Evolutionary conservation across 805 yeast species (phyloP), one percentile per base, ranked within the genome.

Genomic region (Cyberlindnera lachancei): DNA sequence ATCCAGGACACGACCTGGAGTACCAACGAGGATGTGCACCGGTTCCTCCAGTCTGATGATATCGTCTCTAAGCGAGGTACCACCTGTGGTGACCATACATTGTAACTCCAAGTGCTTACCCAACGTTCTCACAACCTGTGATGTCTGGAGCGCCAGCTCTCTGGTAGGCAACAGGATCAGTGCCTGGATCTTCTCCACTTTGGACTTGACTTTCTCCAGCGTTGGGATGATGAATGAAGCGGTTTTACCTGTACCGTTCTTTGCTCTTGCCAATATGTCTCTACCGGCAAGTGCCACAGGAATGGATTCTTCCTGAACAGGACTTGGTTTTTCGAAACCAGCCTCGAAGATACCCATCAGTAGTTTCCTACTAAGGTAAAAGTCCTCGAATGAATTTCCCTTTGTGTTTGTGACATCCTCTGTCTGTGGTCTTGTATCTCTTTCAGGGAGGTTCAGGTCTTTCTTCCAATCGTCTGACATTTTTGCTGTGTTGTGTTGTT

Each of bases 301-400:
- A 36, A 92, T 92, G 7, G 95, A 75, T 58, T 88, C 97, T 61
- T 90, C 96, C 61, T 92, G 98, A 55, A 92, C 87, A 14, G 98
- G 98, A 19, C 95, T 84, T 6, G 98, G 98, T 53, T 83, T 86
- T 58, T 92, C 98, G 54, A 92, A 92, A 30, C 98, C 98, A 2
- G 97, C 97, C 61, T 92, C 98, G 58, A 88, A 92, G 44, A 92
- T 90, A 22, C 98, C 98, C 98, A 92, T 92, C 55, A 92, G 66
- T 38, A 92, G 69, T 55, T 92, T 95, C 61, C 98, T 77, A 58
- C 86, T 87, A 48, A 92, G 73, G 52, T 77, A 79, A 61, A 88
- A 86, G 54, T 87, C 94, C 61, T 92, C 98, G 54, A 92, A 92
- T 14, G 84, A 68, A 48, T 79, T 79, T 35, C 96, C 97, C 51